Evolutionary conservation across 2,329 filamentous ascomycete genomes (phyloP).

Genomic region (Penicillium palitans): DNA sequence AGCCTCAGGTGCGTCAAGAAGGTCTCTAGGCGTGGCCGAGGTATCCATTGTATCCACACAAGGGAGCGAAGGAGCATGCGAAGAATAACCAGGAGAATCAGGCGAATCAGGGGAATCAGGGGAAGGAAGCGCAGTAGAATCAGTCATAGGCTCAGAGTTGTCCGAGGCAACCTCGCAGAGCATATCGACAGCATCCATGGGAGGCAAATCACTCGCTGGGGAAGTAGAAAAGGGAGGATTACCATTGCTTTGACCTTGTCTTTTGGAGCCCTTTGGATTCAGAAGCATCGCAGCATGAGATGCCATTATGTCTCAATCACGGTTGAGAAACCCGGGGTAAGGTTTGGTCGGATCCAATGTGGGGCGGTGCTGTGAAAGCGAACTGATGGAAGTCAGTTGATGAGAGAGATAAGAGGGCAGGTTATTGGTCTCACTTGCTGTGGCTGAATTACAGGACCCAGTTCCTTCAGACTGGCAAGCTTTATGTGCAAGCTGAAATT

Average conservation of each 20-base stretch:
- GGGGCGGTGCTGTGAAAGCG: not conserved
- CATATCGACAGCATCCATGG: not conserved
- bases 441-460: not conserved
- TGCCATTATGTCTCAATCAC: slow-evolving; percentile 33
- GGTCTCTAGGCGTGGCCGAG: not conserved
- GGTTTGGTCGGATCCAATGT: slow-evolving; percentile 15
- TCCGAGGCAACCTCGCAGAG: not conserved
- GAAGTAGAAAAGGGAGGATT: slow-evolving; percentile 19
- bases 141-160: not conserved
- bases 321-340: not conserved
- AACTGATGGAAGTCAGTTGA: slow-evolving; percentile 6
- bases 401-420: not conserved
- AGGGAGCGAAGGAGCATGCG: slow-evolving; percentile 16
- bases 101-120: too few species aligned
- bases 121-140: not conserved
- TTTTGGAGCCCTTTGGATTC: slow-evolving; percentile 45
- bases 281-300: slow-evolving; percentile 46
- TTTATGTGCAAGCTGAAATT: not conserved
- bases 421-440: not conserved
- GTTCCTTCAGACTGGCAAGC: not conserved
- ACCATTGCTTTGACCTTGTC: slow-evolving; percentile 40
- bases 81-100: slow-evolving; percentile 3
- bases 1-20: not conserved
- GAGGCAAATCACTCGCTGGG: not conserved
- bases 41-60: not conserved